Conservation (phyloP, 1,284 basidiomycete species). For the Chondrostereum purpureum region DNA sequence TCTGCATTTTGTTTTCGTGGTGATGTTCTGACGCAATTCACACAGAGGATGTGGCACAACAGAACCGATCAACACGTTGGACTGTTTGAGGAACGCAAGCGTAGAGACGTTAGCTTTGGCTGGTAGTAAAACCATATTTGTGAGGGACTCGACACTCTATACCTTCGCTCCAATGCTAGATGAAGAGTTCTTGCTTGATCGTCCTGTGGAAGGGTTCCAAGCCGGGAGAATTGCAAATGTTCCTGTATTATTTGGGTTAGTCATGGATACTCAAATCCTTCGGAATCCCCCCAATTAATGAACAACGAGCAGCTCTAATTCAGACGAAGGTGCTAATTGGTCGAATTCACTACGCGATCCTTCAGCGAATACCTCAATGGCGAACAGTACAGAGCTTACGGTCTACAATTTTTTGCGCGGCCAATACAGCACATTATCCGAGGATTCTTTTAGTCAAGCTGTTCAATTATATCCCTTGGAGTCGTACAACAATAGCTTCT, state of each 20-base stretch:
- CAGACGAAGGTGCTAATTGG: constrained; percentile 16
- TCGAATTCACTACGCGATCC: constrained; percentile 9
- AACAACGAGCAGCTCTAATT: constrained; percentile 10
- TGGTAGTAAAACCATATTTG: constrained; percentile 4
- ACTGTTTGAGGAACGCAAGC: constrained; percentile 7
- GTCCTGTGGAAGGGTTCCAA: constrained; percentile 3
- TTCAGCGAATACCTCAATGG: constrained; percentile 11
- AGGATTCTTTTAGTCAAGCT: constrained; percentile 6
- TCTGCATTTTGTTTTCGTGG: not conserved
- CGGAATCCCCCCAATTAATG: not conserved
- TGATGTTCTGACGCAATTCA: not conserved
- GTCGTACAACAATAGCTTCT: constrained; percentile 9
- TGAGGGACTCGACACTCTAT: constrained; percentile 11
- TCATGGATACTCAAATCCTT: not conserved
- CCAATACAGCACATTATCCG: constrained; percentile 9
- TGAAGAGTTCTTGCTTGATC: constrained; percentile 7
- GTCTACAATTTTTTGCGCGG: constrained; percentile 13
- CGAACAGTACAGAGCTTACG: constrained; percentile 10
- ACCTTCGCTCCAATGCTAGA: constrained; percentile 12
- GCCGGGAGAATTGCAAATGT: constrained; percentile 11
- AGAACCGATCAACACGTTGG: constrained; percentile 4
- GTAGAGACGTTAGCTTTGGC: constrained; percentile 5
- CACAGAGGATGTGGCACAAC: constrained; percentile 6
- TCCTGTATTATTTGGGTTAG: constrained; percentile 12
- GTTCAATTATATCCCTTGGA: constrained; percentile 10